Percentiles rank a stretch among this genome's conserved stretches.
Evolutionary conservation across 768 basidiomycete species (phyloP).

Genomic region (Rhizopogon rudus): DNA sequence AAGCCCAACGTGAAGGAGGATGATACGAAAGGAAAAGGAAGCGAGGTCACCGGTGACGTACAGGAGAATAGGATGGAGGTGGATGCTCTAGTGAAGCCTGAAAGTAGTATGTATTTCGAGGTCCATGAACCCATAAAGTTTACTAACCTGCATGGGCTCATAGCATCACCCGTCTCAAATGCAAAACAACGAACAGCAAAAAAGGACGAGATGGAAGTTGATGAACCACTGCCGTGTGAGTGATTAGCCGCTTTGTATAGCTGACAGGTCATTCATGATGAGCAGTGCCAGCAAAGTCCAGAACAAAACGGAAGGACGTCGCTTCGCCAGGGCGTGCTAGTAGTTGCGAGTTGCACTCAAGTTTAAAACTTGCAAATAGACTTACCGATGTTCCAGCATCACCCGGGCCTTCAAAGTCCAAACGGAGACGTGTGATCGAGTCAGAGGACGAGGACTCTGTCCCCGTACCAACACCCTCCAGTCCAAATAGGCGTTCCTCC

Average conservation of each 20-base stretch:
- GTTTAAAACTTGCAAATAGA: slow-evolving; percentile 2
- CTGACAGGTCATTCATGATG: background rate
- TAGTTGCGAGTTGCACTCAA: slow-evolving; percentile 7
- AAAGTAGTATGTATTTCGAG: background rate
- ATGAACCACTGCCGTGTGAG: background rate
- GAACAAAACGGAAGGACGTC: slow-evolving; percentile 36
- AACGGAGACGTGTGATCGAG: slow-evolving; percentile 48
- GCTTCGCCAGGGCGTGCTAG: slow-evolving; percentile 16
- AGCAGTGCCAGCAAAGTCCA: slow-evolving; percentile 24
- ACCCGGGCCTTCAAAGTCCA: slow-evolving; percentile 27
- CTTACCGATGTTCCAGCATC: slow-evolving; percentile 14
- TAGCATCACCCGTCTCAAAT: background rate
- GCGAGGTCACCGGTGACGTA: slow-evolving; percentile 7
- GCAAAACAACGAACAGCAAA: background rate
- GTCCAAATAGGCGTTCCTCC: background rate
- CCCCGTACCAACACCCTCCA: background rate
- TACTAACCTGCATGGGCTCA: background rate
- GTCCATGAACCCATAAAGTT: background rate
- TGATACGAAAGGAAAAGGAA: slow-evolving; percentile 17
- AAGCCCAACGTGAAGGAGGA: slow-evolving; percentile 21
- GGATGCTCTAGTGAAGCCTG: background rate
- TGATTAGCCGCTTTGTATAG: too few relatives aligned
- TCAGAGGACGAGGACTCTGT: slow-evolving; percentile 46
- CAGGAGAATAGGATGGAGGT: background rate
- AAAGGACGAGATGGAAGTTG: background rate